Evolutionary conservation across 2,329 filamentous ascomycete genomes (phyloP).

Genomic region (Venturia carpophila): DNA sequence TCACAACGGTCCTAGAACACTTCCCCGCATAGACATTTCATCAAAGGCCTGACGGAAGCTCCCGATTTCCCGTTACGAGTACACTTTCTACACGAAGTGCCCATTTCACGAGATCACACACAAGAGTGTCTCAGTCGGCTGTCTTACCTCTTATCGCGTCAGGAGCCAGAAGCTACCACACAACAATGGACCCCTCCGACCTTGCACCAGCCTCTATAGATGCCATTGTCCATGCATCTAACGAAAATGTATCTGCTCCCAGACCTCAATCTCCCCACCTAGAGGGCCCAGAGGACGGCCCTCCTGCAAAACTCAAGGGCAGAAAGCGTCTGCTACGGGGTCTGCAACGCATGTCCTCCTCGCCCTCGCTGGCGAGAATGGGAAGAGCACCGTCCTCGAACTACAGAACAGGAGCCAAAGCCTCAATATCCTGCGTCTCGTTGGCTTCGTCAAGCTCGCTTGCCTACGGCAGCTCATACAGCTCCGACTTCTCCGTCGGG

Average conservation of each 20-base stretch:
- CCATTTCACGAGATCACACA: neutral
- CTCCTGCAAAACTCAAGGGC: conserved; percentile 43
- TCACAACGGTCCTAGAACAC: neutral
- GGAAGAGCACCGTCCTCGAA: conserved; percentile 59
- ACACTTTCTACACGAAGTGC: neutral
- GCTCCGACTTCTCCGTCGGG: conserved; percentile 49
- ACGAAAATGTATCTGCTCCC: neutral
- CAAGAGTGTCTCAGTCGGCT: neutral
- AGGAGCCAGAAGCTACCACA: conserved; percentile 11
- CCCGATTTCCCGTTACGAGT: neutral
- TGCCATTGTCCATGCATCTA: conserved; percentile 17
- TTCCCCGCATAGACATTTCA: neutral
- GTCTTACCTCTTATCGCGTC: conserved; percentile 11
- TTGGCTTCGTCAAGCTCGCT: conserved; percentile 43
- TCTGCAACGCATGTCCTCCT: conserved; percentile 75
- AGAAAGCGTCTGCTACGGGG: conserved; percentile 63
- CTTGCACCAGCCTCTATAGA: conserved; percentile 18
- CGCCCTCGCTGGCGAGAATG: conserved; percentile 59
- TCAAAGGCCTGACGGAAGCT: neutral
- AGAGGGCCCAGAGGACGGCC: conserved; percentile 1
- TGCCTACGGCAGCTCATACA: conserved; percentile 47
- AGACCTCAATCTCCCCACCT: neutral
- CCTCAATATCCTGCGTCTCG: conserved; percentile 58
- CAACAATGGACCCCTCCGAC: conserved; percentile 12
- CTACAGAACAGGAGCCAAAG: conserved; percentile 54